A percentile compares a stretch with the other conserved stretches of the same genome.
Evolutionary conservation across 2,329 filamentous ascomycete genomes (phyloP).

Genomic region (Ascochyta clinopodiicola): DNA sequence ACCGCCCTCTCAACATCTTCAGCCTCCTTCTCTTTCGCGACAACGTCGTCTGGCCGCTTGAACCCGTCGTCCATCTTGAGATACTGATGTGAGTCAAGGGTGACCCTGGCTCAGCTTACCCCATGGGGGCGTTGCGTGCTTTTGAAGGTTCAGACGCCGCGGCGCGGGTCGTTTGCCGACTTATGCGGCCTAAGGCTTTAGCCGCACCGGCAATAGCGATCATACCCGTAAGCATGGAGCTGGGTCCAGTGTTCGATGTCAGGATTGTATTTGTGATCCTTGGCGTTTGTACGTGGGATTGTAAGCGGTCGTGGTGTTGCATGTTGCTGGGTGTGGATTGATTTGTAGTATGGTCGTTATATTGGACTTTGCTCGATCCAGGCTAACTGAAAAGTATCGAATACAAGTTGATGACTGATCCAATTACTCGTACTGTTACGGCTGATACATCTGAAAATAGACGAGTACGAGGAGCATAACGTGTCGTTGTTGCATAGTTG

Average conservation of each 20-base stretch:
- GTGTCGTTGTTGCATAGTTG: not conserved
- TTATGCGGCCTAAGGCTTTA: conserved; percentile 11
- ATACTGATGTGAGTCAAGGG: not conserved
- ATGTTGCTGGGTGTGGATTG: not conserved
- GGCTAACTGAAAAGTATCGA: not conserved
- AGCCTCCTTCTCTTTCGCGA: conserved; percentile 5
- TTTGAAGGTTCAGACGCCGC: conserved; percentile 14
- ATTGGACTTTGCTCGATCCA: not conserved
- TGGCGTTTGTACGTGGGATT: not conserved
- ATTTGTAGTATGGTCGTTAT: too few relatives aligned
- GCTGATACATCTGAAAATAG: not conserved
- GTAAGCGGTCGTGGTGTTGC: not conserved
- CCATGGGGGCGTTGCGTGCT: conserved; percentile 10
- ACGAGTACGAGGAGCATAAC: not conserved
- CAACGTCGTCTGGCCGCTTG: conserved; percentile 10
- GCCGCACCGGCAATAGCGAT: conserved; percentile 9
- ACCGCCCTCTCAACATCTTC: conserved; percentile 5
- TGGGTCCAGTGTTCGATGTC: too few relatives aligned
- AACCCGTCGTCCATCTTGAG: conserved; percentile 19
- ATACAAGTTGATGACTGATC: not conserved
- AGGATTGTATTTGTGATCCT: not conserved
- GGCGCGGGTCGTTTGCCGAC: conserved; percentile 12
- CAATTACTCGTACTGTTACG: not conserved
- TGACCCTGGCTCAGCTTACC: not conserved
- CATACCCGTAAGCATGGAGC: not conserved